Evolutionary conservation across 2,329 filamentous ascomycete species (phyloP), one percentile per base, ranked within the genome.

Genomic region (Peltaster fructicola): DNA sequence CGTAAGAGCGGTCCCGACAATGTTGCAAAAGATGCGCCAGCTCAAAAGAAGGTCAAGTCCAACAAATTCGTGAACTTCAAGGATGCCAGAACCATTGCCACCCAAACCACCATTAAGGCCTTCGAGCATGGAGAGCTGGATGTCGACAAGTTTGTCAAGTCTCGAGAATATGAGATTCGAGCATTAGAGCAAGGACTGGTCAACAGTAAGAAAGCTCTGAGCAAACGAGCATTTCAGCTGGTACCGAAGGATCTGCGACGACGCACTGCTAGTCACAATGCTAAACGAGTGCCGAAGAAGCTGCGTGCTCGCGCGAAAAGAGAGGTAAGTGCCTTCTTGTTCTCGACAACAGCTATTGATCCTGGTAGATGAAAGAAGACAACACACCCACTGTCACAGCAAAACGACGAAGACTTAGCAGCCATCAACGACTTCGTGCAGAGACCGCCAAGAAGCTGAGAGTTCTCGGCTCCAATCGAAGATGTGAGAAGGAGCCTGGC

Each of bases 191-290:
- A 73, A 42, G 80, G 78, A 31, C 88, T 95, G 65, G 63, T 65
- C 27, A 70, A 67, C 17, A 75, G 79, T 22, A 84, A 77, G 48
- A 59, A 59, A 35, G 58, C 54, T 2, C 41, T 69, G 31, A 59
- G 66, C 20, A 72, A 68, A 29, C 66, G 85, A 25, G 84, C 85
- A 8, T 95, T 95, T 44, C 88, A 98, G 50, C 69, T 80, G 38
- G 77, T 98, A 4, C 88, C 88, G 2, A 68, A 81, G 37, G 72
- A 74, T 24, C 56, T 98, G 64, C 64, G 88, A 36, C 64, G 88
- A 35, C 65, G 88, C 39, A 92, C 85, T 0, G 88, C 85, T 11
- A 92, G 82, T 48, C 88, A 98, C 53, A 93, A 98, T 63, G 77
- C 78, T 17, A 91, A 85, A 53, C 68, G 76, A 33, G 74, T 98